Percentiles rank a stretch among this genome's conserved stretches.
phyloP scores from a whole-genome alignment of 1,284 basidiomycete species.

The Rhodofomes roseus region DNA sequence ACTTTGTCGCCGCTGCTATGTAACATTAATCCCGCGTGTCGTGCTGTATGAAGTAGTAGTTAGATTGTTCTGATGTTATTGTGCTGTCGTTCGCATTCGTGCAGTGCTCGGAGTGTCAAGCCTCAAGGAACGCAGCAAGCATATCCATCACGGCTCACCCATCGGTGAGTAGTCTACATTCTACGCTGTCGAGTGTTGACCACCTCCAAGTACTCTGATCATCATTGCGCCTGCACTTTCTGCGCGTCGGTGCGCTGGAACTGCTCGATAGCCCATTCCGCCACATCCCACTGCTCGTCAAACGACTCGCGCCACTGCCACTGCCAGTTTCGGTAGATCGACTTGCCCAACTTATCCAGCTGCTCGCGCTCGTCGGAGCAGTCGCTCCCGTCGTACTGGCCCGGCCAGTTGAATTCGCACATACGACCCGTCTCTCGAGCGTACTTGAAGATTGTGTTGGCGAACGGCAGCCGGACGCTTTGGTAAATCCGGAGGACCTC shows the following conservation, averaged over 20 bases:
- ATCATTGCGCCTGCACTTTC: constrained; percentile 1
- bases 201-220: too few relatives aligned
- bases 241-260: constrained; percentile 1
- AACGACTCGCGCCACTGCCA: constrained; percentile 21
- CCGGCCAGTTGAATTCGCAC: constrained; percentile 23
- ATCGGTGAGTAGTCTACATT: too few relatives aligned
- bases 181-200: too few relatives aligned
- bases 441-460: constrained; percentile 9
- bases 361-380: background rate
- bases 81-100: background rate
- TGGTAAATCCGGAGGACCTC: constrained; percentile 29
- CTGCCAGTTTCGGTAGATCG: constrained; percentile 15
- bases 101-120: too few relatives aligned
- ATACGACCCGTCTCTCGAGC: constrained; percentile 16
- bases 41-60: background rate
- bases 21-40: background rate
- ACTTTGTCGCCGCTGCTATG: background rate
- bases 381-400: constrained; percentile 14
- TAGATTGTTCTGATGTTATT: background rate
- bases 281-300: constrained; percentile 17
- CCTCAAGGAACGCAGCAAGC: too few relatives aligned
- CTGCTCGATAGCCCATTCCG: constrained; percentile 7
- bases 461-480: constrained; percentile 27
- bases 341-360: constrained; percentile 10
- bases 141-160: too few relatives aligned